phyloP scores from a whole-genome alignment of 345 rosid genomes.

The Hibiscus syriacus region DNA sequence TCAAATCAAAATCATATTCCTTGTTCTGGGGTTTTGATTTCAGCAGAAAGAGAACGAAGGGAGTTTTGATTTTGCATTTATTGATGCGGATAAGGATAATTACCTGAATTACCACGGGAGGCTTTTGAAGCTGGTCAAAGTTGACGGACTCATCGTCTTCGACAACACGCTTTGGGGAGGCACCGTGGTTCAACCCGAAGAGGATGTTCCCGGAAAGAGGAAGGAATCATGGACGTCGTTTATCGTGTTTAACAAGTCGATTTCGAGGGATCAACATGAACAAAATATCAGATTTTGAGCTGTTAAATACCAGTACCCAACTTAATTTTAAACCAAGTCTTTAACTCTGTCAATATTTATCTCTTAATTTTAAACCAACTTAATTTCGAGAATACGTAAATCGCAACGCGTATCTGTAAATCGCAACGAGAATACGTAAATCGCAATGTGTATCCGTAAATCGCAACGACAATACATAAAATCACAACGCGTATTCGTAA shows the following conservation, averaged over 20 bases:
- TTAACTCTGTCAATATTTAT: too few relatives aligned
- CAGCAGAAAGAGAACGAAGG: slow-evolving; percentile 27
- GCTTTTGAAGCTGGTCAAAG: slow-evolving; percentile 31
- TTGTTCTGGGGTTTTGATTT: not conserved
- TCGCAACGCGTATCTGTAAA: too few relatives aligned
- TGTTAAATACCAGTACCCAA: too few relatives aligned
- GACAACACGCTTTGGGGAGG: slow-evolving; percentile 46
- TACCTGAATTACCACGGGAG: slow-evolving; percentile 38
- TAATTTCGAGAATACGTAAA: too few relatives aligned
- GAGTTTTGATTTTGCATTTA: slow-evolving; percentile 42
- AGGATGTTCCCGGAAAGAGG: not conserved
- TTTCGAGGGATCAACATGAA: not conserved
- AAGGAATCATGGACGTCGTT: not conserved
- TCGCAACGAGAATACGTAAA: too few relatives aligned
- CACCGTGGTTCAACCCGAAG: slow-evolving; percentile 27
- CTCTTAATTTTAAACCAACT: too few relatives aligned
- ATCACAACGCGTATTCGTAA: too few relatives aligned
- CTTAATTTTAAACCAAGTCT: too few relatives aligned
- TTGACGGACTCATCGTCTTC: slow-evolving; percentile 35
- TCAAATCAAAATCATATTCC: not conserved
- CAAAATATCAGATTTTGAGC: too few relatives aligned
- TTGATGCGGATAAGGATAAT: slow-evolving; percentile 43
- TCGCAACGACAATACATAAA: too few relatives aligned
- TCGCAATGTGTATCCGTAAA: too few relatives aligned
- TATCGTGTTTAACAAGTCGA: not conserved